Percentiles rank a stretch among this genome's conserved stretches.
Evolutionary conservation across 169 alveolate genomes (phyloP).

Genomic region (Babesia ovis): DNA sequence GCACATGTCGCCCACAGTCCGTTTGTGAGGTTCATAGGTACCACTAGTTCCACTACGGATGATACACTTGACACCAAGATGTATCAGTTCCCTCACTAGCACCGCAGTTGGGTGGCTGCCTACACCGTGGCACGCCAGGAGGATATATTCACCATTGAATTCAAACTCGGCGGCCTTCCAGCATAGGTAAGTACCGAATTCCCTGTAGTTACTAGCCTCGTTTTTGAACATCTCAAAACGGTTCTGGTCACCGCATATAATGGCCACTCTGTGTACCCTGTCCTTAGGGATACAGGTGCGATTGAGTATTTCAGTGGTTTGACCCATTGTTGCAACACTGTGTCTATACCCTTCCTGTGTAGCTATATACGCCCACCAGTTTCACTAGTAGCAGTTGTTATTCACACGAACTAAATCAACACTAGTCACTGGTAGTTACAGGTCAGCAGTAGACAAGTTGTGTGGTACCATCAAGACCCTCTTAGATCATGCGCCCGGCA

Average conservation of each 20-base stretch:
- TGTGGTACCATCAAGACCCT: too few relatives aligned
- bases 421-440: too few relatives aligned
- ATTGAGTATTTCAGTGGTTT: conserved; percentile 6
- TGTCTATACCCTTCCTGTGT: too few relatives aligned
- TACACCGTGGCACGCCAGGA: conserved; percentile 37
- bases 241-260: conserved; percentile 37
- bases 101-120: conserved; percentile 26
- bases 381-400: too few relatives aligned
- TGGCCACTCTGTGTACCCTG: conserved; percentile 46
- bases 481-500: too few relatives aligned
- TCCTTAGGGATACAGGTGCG: conserved; percentile 27
- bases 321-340: too few relatives aligned
- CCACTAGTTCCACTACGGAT: conserved; percentile 35
- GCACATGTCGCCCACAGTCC: conserved; percentile 27
- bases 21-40: conserved; percentile 16
- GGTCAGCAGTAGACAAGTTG: too few relatives aligned
- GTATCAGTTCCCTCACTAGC: conserved; percentile 27
- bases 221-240: conserved; percentile 29
- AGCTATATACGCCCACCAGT: too few relatives aligned
- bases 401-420: too few relatives aligned
- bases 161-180: conserved; percentile 45
- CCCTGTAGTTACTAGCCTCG: conserved; percentile 9
- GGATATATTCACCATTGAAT: conserved; percentile 29
- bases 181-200: conserved; percentile 38
- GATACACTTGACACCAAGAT: conserved; percentile 39